Evolutionary conservation across 208 protist species (phyloP).

Genomic region (Porcisia deanei): DNA sequence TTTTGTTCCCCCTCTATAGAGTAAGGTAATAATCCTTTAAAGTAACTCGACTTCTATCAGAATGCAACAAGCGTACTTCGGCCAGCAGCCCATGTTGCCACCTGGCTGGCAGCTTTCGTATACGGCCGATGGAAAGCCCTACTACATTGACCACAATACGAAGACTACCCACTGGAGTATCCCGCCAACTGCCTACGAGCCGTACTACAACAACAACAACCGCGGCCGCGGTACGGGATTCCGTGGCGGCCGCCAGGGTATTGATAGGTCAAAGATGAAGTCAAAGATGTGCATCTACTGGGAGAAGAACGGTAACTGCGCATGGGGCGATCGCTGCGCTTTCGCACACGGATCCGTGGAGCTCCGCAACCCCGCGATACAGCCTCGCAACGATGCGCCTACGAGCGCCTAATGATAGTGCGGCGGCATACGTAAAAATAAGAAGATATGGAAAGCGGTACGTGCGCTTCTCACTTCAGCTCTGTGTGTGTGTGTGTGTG

Average conservation of each 20-base stretch:
- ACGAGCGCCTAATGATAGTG: slow-evolving; percentile 2
- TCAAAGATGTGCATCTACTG: slow-evolving; percentile 90
- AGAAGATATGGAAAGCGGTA: slow-evolving; percentile 9
- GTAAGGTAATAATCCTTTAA: slow-evolving; percentile 30
- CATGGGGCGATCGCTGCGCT: slow-evolving; percentile 82
- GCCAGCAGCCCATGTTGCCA: slow-evolving; percentile 55
- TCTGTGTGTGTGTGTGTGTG: background rate
- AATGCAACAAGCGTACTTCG: slow-evolving; percentile 71
- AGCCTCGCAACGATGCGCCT: slow-evolving; percentile 23
- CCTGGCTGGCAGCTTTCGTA: slow-evolving; percentile 81
- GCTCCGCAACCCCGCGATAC: slow-evolving; percentile 33
- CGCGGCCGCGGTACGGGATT: slow-evolving; percentile 36
- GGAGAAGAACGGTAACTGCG: slow-evolving; percentile 81
- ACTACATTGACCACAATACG: slow-evolving; percentile 89
- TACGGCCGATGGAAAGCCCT: slow-evolving; percentile 66
- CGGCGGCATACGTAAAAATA: slow-evolving; percentile 4
- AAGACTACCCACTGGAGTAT: slow-evolving; percentile 85
- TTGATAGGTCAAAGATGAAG: slow-evolving; percentile 79
- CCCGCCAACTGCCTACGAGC: slow-evolving; percentile 43
- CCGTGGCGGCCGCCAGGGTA: slow-evolving; percentile 52
- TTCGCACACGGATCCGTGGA: slow-evolving; percentile 83
- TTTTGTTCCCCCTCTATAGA: background rate
- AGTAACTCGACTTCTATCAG: slow-evolving; percentile 15
- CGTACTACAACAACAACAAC: slow-evolving; percentile 28
- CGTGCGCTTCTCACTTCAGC: slow-evolving; percentile 7